Evolutionary conservation across 2,329 filamentous ascomycete genomes (phyloP), one percentile per base, ranked within the genome.

Genomic region (Bertia moriformis): DNA sequence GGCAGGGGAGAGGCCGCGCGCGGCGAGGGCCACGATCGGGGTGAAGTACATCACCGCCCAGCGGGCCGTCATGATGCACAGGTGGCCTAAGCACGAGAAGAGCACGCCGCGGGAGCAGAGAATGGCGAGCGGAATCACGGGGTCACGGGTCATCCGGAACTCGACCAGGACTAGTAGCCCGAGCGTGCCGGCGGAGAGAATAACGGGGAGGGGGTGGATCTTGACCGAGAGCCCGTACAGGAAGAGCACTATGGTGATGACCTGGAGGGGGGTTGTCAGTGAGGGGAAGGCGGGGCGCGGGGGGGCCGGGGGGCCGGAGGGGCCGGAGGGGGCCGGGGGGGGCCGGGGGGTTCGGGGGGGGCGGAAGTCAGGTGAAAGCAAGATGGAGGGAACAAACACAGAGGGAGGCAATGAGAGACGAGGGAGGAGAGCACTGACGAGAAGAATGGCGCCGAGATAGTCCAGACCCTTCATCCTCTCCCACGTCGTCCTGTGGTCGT

Each of bases 41-140:
- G 79, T 71, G 57, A 86, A 93, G 62, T 87, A 91, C 4, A 93
- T 65, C 2, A 93, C 68, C 4, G 69, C 69, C 85, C 84, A 93
- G 41, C 86, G 78, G 2, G 81, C 70, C 52, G 83, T 77, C 83
- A 93, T 89, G 53, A 86, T 71, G 15, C 80, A 77, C 0, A 88
- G 67, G 38, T 86, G 83, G 1, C 78, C 71, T 17, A 88, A 50
- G 51, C 84, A 89, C 1, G 81, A 81, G 17, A 89, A 59, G 3
- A 89, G 62, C 1, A 83, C 74, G 19, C 78, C 79, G 19, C 79
- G 71, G 10, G 78, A 84, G 39, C 66, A 70, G 19, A 93, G 68
- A 2, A 91, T 67, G 1, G 68, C 57, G 38, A 88, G 60, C 1
- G 85, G 84, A 38, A 93, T 78, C 51, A 93, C 75, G 3, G 86